Percentiles rank a stretch among this genome's conserved stretches.
phyloP scores from a whole-genome alignment of 352 stramenopile genomes.

The Globisporangium radiosum region DNA sequence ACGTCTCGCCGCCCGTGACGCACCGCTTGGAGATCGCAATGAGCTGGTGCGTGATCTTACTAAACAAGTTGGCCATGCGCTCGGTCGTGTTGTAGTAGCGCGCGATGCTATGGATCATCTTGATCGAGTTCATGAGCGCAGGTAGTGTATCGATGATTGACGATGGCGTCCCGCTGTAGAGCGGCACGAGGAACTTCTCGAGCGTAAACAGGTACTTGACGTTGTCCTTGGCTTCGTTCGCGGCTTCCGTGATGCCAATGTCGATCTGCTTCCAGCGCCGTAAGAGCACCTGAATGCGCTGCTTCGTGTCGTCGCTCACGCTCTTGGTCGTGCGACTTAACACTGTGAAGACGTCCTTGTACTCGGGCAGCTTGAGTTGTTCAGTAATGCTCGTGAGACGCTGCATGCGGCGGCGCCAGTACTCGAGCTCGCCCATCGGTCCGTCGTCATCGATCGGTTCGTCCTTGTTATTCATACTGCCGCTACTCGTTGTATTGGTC shows the following conservation, averaged over 20 bases:
- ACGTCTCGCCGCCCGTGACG: constrained; percentile 81
- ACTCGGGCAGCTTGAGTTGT: constrained; percentile 96
- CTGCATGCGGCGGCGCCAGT: constrained; percentile 96
- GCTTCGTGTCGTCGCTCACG: constrained; percentile 85
- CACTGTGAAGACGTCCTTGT: constrained; percentile 92
- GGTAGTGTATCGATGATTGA: constrained; percentile 98
- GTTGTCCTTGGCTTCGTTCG: constrained; percentile 99
- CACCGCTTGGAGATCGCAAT: constrained; percentile 97
- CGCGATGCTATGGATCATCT: constrained; percentile 99
- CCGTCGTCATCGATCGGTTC: constrained; percentile 85
- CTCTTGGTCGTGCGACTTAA: constrained; percentile 84
- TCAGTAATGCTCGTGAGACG: constrained; percentile 98
- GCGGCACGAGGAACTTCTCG: constrained; percentile 92
- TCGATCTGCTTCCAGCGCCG: constrained; percentile 98
- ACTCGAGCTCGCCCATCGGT: constrained; percentile 95
- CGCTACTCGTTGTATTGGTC: constrained; percentile 69
- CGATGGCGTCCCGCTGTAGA: constrained; percentile 90
- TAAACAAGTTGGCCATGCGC: constrained; percentile 95
- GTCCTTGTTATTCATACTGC: constrained; percentile 43
- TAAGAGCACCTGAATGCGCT: constrained; percentile 91
- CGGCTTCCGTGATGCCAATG: constrained; percentile 96
- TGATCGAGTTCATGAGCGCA: constrained; percentile 98
- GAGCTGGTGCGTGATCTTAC: constrained; percentile 99
- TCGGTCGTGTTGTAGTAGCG: constrained; percentile 99
- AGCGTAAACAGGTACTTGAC: constrained; percentile 99